Percentiles rank a stretch among this genome's conserved stretches.
These are phyloP conservation scores for Septoria petroselini DNA, from an alignment of 2,329 filamentous ascomycete genomes.

Conservation along the genomic window DNA sequence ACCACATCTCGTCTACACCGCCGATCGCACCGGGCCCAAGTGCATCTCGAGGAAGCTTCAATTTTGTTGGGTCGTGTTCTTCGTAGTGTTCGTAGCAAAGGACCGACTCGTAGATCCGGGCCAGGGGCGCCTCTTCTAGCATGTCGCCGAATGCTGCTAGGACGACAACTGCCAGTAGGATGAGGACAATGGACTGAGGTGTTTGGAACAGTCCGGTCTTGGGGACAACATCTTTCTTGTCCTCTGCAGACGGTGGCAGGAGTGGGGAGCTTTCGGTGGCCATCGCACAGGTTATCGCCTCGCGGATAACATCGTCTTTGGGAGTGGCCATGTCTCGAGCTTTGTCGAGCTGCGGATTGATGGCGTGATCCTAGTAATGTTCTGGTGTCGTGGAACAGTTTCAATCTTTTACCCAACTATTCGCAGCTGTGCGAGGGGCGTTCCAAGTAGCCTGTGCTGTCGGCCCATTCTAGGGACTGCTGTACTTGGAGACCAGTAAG, in stretches of 20 bases:
- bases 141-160: conserved; percentile 46
- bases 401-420: no score
- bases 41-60: conserved; percentile 27
- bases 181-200: neutral
- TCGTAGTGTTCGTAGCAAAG: conserved; percentile 53
- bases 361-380: no score
- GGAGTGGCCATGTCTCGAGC: no score
- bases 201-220: neutral
- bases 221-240: neutral
- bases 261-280: conserved; percentile 1
- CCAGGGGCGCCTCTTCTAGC: conserved; percentile 43
- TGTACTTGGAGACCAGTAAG: no score
- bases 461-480: no score
- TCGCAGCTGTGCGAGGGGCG: no score
- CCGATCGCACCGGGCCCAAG: conserved; percentile 35
- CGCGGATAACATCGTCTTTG: no score
- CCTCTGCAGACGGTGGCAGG: neutral
- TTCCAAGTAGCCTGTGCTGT: no score
- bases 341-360: no score
- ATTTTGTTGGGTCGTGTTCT: conserved; percentile 37
- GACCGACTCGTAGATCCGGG: conserved; percentile 54
- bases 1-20: conserved; percentile 40
- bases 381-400: no score
- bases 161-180: conserved; percentile 42
- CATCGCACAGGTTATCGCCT: no score